These are phyloP conservation scores for Aegle marmelos DNA, from an alignment of 345 rosid genomes.

Conservation along the genomic window DNA sequence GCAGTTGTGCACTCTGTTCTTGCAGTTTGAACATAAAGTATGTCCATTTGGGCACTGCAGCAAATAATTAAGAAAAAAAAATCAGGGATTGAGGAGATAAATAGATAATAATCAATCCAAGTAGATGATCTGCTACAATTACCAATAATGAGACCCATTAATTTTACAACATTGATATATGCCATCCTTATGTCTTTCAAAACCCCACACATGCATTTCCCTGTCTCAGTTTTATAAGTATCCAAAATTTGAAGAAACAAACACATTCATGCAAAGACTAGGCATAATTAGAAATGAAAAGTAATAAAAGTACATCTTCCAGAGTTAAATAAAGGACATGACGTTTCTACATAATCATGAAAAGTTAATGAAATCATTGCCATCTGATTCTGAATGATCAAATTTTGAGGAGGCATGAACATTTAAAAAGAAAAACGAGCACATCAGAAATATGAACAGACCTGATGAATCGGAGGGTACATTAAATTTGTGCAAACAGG, in stretches of 20 bases:
- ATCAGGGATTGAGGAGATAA: neutral
- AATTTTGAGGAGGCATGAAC: neutral
- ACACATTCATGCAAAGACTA: too few relatives aligned
- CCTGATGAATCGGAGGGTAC: conserved; percentile 75
- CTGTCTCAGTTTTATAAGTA: neutral
- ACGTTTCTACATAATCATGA: neutral
- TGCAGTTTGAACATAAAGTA: conserved; percentile 55
- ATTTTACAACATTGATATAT: neutral
- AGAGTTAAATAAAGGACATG: neutral
- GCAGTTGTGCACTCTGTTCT: conserved; percentile 54
- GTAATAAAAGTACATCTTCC: neutral
- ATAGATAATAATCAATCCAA: neutral
- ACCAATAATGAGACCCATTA: neutral
- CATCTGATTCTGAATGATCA: neutral
- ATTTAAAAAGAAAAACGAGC: neutral
- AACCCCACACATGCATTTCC: neutral
- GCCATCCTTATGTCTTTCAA: neutral
- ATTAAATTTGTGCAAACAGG: conserved; percentile 54
- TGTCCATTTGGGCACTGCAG: conserved; percentile 68
- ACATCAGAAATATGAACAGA: conserved; percentile 20
- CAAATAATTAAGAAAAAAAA: conserved; percentile 2
- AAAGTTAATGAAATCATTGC: neutral
- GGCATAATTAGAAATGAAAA: neutral
- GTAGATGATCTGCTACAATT: neutral
- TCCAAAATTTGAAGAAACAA: too few relatives aligned